Evolutionary conservation across 1,284 basidiomycete species (phyloP).

Genomic region (Agaricales sp.): DNA sequence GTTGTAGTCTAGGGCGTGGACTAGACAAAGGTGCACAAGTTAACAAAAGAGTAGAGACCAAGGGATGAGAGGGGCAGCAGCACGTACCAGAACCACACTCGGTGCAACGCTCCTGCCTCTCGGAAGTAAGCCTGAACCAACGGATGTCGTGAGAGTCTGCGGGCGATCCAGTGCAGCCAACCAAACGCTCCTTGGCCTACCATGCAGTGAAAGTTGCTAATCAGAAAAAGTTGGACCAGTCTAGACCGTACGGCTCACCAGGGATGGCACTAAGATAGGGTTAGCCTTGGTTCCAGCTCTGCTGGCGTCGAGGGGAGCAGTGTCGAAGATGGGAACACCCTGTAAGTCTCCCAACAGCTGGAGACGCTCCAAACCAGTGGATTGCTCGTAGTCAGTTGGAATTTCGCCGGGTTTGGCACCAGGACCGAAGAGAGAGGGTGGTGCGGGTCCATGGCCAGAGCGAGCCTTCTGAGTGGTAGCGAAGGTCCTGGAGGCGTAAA

Average conservation of each 20-base stretch:
- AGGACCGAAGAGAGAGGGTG: conserved; percentile 64
- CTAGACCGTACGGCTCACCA: conserved; percentile 69
- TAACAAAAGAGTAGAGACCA: no score
- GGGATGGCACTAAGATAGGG: conserved; percentile 82
- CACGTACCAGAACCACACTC: conserved; percentile 83
- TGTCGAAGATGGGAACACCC: conserved; percentile 88
- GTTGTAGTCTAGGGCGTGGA: conserved; percentile 52
- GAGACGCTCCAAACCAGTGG: conserved; percentile 94
- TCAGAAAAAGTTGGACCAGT: conserved; percentile 8
- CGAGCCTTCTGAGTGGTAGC: conserved; percentile 41
- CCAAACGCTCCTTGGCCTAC: conserved; percentile 70
- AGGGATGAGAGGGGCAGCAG: not conserved
- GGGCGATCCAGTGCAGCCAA: conserved; percentile 89
- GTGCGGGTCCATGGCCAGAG: conserved; percentile 43
- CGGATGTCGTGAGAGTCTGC: conserved; percentile 87
- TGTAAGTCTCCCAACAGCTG: conserved; percentile 85
- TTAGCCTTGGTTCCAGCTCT: conserved; percentile 83
- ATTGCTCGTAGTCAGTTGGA: conserved; percentile 81
- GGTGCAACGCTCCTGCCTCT: conserved; percentile 70
- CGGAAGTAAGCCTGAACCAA: conserved; percentile 67
- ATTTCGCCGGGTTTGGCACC: conserved; percentile 72
- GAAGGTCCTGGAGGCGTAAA: conserved; percentile 36
- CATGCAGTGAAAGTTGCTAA: conserved; percentile 7
- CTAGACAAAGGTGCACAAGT: no score
- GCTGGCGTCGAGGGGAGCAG: conserved; percentile 77